Conservation (phyloP, 352 stramenopile species). For the Globisporangium megalacanthum region DNA sequence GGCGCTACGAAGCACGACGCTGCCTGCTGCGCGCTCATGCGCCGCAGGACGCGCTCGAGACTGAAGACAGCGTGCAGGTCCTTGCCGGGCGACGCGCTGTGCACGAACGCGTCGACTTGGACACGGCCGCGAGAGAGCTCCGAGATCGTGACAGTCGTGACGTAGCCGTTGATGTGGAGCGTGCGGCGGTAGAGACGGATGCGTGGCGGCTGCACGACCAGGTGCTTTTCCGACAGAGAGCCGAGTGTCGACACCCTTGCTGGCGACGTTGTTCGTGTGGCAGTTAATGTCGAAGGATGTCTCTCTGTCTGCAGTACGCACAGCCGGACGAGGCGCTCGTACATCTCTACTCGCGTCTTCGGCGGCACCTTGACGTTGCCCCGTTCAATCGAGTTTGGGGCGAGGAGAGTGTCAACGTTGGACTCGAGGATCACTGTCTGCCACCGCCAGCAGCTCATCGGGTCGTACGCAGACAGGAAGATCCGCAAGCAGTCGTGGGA, state of each 20-base stretch:
- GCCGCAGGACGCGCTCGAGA: constrained; percentile 49
- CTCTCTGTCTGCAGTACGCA: constrained; percentile 35
- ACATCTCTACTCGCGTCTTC: constrained; percentile 46
- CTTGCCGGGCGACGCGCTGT: constrained; percentile 18
- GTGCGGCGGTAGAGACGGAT: constrained; percentile 52
- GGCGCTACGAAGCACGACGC: constrained; percentile 28
- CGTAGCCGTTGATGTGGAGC: constrained; percentile 35
- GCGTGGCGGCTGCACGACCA: constrained; percentile 41
- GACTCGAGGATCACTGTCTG: constrained; percentile 44
- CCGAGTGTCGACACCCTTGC: too few relatives aligned
- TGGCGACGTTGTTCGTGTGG: background rate
- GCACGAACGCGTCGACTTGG: constrained; percentile 54
- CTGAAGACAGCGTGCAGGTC: constrained; percentile 26
- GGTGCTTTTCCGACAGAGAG: constrained; percentile 6
- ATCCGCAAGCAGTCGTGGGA: constrained; percentile 68
- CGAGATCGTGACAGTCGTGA: constrained; percentile 50
- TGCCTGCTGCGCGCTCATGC: constrained; percentile 35
- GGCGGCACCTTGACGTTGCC: constrained; percentile 38
- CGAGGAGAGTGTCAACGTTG: constrained; percentile 52
- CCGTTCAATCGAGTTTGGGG: constrained; percentile 54
- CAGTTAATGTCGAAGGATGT: background rate
- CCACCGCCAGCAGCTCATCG: constrained; percentile 41
- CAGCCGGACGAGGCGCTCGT: constrained; percentile 47
- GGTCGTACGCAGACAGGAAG: constrained; percentile 68
- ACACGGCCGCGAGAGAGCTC: constrained; percentile 55